These are phyloP conservation scores for Thalassiosira gravida DNA, from an alignment of 352 stramenopile genomes.

Conservation along the genomic window DNA sequence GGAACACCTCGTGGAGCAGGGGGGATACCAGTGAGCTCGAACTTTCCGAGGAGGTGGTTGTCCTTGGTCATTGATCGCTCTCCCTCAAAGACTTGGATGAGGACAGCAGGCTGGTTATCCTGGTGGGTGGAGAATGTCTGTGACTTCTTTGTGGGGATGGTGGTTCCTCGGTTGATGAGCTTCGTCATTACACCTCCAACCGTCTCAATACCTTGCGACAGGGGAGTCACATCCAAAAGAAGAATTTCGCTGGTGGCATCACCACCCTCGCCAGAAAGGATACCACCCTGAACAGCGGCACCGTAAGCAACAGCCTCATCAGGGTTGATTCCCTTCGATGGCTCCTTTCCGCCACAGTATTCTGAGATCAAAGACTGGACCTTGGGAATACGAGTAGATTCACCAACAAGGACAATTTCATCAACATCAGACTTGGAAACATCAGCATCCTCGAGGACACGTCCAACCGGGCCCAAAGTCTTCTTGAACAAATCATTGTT, in stretches of 20 bases:
- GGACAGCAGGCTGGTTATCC: conserved; percentile 95
- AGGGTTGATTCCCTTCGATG: conserved; percentile 88
- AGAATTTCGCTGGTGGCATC: conserved; percentile 93
- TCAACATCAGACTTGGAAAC: conserved; percentile 53
- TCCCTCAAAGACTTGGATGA: conserved; percentile 97
- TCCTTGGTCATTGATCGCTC: conserved; percentile 99
- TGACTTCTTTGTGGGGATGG: conserved; percentile 97
- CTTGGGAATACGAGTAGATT: conserved; percentile 97
- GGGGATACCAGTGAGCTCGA: conserved; percentile 97
- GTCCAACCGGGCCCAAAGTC: conserved; percentile 72
- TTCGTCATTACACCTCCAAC: conserved; percentile 98
- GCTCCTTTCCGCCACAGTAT: conserved; percentile 95
- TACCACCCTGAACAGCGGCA: conserved; percentile 90
- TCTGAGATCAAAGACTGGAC: conserved; percentile 97
- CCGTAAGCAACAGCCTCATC: conserved; percentile 93
- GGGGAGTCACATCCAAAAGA: conserved; percentile 96
- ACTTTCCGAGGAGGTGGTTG: conserved; percentile 98
- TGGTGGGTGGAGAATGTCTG: conserved; percentile 98
- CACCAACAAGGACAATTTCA: conserved; percentile 99
- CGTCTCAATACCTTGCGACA: conserved; percentile 98
- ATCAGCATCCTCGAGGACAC: not conserved
- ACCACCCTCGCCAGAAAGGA: conserved; percentile 92
- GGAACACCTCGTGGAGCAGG: conserved; percentile 96
- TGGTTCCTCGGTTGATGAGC: conserved; percentile 97
- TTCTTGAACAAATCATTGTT: conserved; percentile 83